Evolutionary conservation across 2,329 filamentous ascomycete genomes (phyloP), one percentile per base, ranked within the genome.

Genomic region (Aphanocladium album): DNA sequence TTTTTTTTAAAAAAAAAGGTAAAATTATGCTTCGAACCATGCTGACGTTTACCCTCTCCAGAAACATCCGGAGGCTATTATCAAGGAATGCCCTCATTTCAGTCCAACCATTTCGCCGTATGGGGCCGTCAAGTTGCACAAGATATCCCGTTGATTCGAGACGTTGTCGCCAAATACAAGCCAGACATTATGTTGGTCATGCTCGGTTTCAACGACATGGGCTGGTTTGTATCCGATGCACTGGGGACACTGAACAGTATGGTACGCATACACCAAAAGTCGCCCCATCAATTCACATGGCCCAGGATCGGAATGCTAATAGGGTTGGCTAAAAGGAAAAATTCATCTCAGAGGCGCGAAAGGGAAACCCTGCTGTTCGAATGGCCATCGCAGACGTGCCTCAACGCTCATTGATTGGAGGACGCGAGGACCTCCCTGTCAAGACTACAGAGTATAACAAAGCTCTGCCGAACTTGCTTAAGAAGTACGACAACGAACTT

Each of bases 121-220:
- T 71, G 70, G 67, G 76, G 76, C 9, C 66, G 68, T 2, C 71
- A 73, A 50, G 69, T 68, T 2, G 64, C 66, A n/a, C 69, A 74
- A 62, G 66, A 67, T 30, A 70, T 71, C 51, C 61, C 65, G 14
- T 45, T 66, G 1, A 67, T 76, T 21, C 61, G 62, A 17, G 64
- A 65, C 14, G 64, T 71, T 50, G 68, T 76, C 8, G 57, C 61
- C 0, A 61, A 62, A 2, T 67, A 71, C 60, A 35, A 67, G 21
- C 73, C 74, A 1, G 73, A 76, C 57, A 59, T 72, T 17, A 68
- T 76, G 12, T 60, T 74, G 2, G 66, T 75, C 23, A 60, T 70
- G 64, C 68, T 74, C 9, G 72, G 72, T 3, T 73, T 74, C 58
- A 73, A 73, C 60, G 72, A 74, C 63, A 69, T 74, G 37, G 71